These are phyloP conservation scores for Luffa acutangula DNA, from an alignment of 306 rosid species.

Conservation along the genomic window DNA sequence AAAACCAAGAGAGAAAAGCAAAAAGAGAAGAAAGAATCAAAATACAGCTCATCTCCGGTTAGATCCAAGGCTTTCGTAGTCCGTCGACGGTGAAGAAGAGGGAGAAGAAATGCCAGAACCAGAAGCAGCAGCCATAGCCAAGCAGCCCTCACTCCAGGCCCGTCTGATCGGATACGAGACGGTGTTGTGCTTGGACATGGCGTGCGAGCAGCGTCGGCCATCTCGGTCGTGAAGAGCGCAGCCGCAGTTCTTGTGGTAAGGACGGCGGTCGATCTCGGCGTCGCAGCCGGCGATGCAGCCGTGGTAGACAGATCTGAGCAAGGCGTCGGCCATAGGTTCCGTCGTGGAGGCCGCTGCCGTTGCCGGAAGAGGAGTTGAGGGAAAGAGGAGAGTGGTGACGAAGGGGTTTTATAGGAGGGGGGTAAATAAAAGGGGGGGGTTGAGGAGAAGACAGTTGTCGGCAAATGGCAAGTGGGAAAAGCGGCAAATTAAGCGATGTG, in stretches of 20 bases:
- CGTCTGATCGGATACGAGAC: conserved; percentile 8
- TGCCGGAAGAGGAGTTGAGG: background rate
- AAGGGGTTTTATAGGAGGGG: background rate
- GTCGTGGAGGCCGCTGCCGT: background rate
- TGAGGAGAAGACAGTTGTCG: background rate
- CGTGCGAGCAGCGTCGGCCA: background rate
- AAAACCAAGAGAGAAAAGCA: background rate
- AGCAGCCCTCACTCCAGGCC: conserved; percentile 4
- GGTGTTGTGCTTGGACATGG: background rate
- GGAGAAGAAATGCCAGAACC: background rate
- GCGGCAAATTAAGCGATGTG: background rate
- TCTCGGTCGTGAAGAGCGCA: conserved; percentile 18
- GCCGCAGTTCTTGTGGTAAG: conserved; percentile 40
- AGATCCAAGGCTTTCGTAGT: background rate
- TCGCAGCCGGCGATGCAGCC: conserved; percentile 46
- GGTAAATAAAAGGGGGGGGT: background rate
- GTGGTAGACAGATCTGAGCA: conserved; percentile 36
- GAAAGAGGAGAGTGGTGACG: background rate
- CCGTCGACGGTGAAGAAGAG: background rate
- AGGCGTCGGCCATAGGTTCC: conserved; percentile 13
- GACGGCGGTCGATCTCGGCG: conserved; percentile 46
- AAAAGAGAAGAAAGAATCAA: background rate
- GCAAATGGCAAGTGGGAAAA: background rate
- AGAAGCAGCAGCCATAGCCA: background rate
- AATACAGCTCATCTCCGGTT: background rate